These are phyloP conservation scores for Candida sp. DNA, from an alignment of 1,139 yeast genomes.

Conservation along the genomic window DNA sequence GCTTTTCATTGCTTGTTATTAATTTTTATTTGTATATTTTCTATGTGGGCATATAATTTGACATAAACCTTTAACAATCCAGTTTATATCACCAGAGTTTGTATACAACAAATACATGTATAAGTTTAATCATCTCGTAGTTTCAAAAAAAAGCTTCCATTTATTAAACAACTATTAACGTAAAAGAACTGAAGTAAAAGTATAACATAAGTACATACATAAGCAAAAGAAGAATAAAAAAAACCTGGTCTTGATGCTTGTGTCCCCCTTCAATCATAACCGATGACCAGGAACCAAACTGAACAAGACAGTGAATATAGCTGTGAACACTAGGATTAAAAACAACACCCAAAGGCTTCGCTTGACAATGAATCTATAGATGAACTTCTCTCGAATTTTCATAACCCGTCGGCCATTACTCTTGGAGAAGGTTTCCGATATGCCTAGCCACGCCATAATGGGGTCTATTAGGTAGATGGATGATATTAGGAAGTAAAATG, in stretches of 20 bases:
- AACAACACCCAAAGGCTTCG: slow-evolving; percentile 75
- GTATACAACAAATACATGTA: background rate
- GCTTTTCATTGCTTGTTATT: background rate
- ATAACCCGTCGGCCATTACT: slow-evolving; percentile 42
- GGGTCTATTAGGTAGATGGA: slow-evolving; percentile 87
- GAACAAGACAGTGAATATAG: slow-evolving; percentile 73
- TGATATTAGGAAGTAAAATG: slow-evolving; percentile 72
- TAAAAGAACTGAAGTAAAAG: background rate
- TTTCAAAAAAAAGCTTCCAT: background rate
- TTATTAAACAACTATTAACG: background rate
- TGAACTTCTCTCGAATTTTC: slow-evolving; percentile 74
- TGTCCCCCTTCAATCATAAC: slow-evolving; percentile 18
- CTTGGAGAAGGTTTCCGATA: slow-evolving; percentile 58
- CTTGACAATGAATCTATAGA: slow-evolving; percentile 60
- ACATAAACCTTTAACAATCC: background rate
- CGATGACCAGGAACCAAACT: slow-evolving; percentile 83
- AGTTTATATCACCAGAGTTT: background rate
- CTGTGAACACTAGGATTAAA: slow-evolving; percentile 64
- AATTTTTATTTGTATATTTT: slow-evolving; percentile 1
- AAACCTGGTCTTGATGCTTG: background rate
- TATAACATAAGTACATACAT: background rate
- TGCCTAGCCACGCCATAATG: slow-evolving; percentile 69
- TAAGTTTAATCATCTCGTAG: background rate
- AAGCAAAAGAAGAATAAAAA: background rate
- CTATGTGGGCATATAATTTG: slow-evolving; percentile 5